phyloP scores from a whole-genome alignment of 139 green algal genomes.

The Volvox reticuliferus region DNA sequence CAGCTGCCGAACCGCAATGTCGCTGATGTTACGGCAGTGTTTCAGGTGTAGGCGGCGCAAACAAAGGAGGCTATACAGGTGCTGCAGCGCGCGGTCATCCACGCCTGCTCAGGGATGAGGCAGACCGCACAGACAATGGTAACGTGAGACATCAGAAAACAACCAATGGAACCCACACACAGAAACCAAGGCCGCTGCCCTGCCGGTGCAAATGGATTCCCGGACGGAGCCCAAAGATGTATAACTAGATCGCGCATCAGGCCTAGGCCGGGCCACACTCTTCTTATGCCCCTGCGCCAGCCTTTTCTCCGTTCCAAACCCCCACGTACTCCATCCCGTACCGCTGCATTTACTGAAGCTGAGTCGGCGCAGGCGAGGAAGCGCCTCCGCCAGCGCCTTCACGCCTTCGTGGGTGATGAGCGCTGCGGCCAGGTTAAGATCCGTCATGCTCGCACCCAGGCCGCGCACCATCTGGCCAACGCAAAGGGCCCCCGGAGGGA shows the following conservation, averaged over 20 bases:
- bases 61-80: conserved; percentile 5
- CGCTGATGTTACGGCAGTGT: conserved; percentile 31
- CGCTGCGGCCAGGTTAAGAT: conserved; percentile 27
- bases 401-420: conserved; percentile 29
- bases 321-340: background rate
- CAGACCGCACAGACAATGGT: no score
- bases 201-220: no score
- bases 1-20: background rate
- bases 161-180: no score
- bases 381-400: background rate
- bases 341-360: conserved; percentile 24
- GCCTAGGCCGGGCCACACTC: no score
- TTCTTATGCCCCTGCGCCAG: no score
- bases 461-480: background rate
- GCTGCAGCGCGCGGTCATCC: background rate
- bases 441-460: conserved; percentile 14
- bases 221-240: no score
- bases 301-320: no score
- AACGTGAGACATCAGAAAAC: no score
- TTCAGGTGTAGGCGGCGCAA: conserved; percentile 33
- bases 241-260: no score
- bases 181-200: no score
- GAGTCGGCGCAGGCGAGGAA: conserved; percentile 18
- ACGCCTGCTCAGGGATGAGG: background rate
- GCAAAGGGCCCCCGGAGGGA: background rate